Evolutionary conservation across 345 rosid species (phyloP).

Genomic region (Eucalyptus regnans): DNA sequence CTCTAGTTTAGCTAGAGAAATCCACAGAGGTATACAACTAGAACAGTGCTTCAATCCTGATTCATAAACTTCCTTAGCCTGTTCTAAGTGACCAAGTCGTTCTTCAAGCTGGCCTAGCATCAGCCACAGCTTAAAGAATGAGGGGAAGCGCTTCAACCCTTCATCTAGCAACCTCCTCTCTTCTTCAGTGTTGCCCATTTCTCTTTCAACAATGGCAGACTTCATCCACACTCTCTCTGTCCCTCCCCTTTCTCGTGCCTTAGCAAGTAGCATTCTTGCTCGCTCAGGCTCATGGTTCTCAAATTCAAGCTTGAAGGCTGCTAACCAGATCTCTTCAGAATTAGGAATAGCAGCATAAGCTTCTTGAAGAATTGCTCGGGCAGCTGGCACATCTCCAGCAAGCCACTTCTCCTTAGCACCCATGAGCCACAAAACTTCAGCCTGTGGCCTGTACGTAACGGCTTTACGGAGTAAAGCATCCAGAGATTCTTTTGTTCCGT

Average conservation of each 20-base stretch:
- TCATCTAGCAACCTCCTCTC: conserved; percentile 78
- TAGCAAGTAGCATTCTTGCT: conserved; percentile 86
- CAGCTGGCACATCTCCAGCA: conserved; percentile 91
- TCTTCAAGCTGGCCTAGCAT: conserved; percentile 96
- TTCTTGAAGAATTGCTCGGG: conserved; percentile 87
- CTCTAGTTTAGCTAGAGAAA: conserved; percentile 64
- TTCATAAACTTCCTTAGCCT: conserved; percentile 60
- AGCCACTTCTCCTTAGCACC: conserved; percentile 99
- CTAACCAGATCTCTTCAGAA: conserved; percentile 94
- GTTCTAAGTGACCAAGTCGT: conserved; percentile 43
- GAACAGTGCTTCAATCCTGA: conserved; percentile 64
- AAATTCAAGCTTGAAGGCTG: conserved; percentile 96
- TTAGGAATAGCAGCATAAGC: conserved; percentile 91
- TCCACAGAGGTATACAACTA: conserved; percentile 62
- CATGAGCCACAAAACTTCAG: conserved; percentile 97
- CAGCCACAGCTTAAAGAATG: conserved; percentile 84
- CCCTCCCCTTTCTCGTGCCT: conserved; percentile 94
- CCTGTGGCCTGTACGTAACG: conserved; percentile 81
- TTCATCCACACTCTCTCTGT: conserved; percentile 98
- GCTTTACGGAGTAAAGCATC: conserved; percentile 81
- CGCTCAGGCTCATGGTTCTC: conserved; percentile 96
- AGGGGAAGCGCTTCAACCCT: conserved; percentile 74
- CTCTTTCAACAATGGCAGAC: conserved; percentile 93
- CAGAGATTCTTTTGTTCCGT: conserved; percentile 85
- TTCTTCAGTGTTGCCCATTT: conserved; percentile 58